Conservation (phyloP, 768 basidiomycete species). For the Glaciozyma martinii region DNA sequence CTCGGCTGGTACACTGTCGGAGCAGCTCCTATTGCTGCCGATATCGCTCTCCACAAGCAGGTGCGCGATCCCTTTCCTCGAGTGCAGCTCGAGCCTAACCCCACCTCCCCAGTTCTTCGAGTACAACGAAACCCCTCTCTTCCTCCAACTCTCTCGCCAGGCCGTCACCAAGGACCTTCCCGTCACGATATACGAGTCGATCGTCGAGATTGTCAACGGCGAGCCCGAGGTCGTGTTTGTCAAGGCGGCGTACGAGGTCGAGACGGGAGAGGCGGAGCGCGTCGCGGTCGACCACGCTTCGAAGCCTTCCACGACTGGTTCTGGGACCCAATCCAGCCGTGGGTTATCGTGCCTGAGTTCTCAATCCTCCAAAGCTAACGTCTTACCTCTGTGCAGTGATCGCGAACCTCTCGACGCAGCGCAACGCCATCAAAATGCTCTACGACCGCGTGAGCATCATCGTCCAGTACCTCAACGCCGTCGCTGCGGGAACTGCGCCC, state of each 20-base stretch:
- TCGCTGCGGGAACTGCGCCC: slow-evolving; percentile 54
- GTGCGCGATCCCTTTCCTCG: slow-evolving; percentile 40
- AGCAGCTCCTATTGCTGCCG: slow-evolving; percentile 57
- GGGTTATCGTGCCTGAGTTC: slow-evolving; percentile 38
- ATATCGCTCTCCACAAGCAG: slow-evolving; percentile 79
- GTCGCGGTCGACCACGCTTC: slow-evolving; percentile 86
- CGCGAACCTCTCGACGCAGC: slow-evolving; percentile 78
- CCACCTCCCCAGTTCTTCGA: slow-evolving; percentile 58
- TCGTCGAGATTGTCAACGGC: slow-evolving; percentile 69
- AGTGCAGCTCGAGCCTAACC: background rate
- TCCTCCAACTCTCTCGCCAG: slow-evolving; percentile 51
- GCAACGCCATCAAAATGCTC: slow-evolving; percentile 93
- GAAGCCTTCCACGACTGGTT: slow-evolving; percentile 55
- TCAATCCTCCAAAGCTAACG: background rate
- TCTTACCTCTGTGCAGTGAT: slow-evolving; percentile 56
- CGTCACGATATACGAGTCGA: slow-evolving; percentile 85
- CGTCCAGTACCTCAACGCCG: slow-evolving; percentile 65
- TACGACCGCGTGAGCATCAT: slow-evolving; percentile 79
- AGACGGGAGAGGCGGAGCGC: slow-evolving; percentile 96
- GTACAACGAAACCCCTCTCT: slow-evolving; percentile 79
- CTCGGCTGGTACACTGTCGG: slow-evolving; percentile 97
- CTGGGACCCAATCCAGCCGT: slow-evolving; percentile 57
- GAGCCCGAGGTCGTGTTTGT: slow-evolving; percentile 42
- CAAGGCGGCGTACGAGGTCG: slow-evolving; percentile 75
- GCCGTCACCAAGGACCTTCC: slow-evolving; percentile 57